Conservation (phyloP, 1,284 basidiomycete species). For the Grifola frondosa region DNA sequence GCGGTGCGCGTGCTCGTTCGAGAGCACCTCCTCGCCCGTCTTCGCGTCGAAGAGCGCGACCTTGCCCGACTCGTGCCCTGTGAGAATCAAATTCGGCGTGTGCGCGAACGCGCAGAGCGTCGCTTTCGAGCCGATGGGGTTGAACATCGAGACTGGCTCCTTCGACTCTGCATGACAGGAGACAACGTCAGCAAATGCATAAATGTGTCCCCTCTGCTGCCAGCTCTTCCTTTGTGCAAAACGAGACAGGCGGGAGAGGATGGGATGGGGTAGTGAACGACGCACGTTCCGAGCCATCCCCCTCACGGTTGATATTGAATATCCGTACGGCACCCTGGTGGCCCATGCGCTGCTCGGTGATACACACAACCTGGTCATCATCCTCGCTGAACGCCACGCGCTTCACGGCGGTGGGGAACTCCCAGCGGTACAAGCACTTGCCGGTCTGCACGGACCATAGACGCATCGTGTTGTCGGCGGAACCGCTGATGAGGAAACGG, state of each 20-base stretch:
- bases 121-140: conserved; percentile 91
- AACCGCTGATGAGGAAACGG: conserved; percentile 84
- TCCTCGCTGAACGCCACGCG: conserved; percentile 90
- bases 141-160: conserved; percentile 79
- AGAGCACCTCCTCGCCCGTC: conserved; percentile 81
- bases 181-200: not conserved
- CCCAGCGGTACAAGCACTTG: conserved; percentile 92
- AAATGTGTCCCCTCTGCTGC: too few relatives aligned
- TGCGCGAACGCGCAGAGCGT: conserved; percentile 93
- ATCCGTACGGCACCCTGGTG: conserved; percentile 85
- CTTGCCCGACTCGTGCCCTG: conserved; percentile 95
- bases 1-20: conserved; percentile 82
- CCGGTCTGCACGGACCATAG: conserved; percentile 92
- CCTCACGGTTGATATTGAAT: conserved; percentile 83
- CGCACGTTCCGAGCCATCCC: conserved; percentile 76
- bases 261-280: conserved; percentile 14
- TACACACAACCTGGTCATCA: conserved; percentile 83
- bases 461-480: conserved; percentile 88
- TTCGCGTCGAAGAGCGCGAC: conserved; percentile 88
- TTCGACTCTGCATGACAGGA: conserved; percentile 54
- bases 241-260: not conserved
- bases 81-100: conserved; percentile 80
- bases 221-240: too few relatives aligned
- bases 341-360: conserved; percentile 98
- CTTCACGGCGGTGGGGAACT: conserved; percentile 98